Conservation (phyloP, 441 rosid genomes). For the Pelargonium fulgidum region DNA sequence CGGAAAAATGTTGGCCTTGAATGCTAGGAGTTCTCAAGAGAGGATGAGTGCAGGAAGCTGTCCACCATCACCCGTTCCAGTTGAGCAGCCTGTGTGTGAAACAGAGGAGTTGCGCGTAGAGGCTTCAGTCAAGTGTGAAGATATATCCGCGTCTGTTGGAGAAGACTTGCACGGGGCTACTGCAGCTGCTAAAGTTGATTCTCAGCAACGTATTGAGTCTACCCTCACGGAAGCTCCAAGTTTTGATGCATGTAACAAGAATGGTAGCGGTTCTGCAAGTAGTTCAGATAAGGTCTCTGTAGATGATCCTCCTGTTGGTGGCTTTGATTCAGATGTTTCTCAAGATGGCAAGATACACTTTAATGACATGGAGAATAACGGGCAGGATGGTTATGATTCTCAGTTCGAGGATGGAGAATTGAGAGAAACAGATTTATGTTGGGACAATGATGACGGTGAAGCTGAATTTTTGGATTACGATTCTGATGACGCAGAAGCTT, state of each 20-base stretch:
- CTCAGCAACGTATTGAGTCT: conserved; percentile 9
- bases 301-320: conserved; percentile 22
- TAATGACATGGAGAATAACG: conserved; percentile 12
- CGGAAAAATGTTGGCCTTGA: conserved; percentile 8
- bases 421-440: conserved; percentile 39
- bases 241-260: conserved; percentile 11
- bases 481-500: conserved; percentile 20
- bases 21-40: conserved; percentile 17
- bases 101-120: conserved; percentile 14
- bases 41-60: conserved; percentile 10
- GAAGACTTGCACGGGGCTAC: conserved; percentile 11
- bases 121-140: conserved; percentile 16
- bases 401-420: conserved; percentile 61
- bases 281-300: conserved; percentile 15
- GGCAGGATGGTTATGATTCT: conserved; percentile 47
- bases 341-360: conserved; percentile 21
- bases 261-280: conserved; percentile 16
- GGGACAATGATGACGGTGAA: conserved; percentile 36
- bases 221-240: conserved; percentile 8
- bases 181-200: conserved; percentile 14
- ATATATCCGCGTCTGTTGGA: conserved; percentile 10
- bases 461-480: conserved; percentile 44
- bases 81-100: conserved; percentile 20
- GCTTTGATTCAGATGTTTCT: conserved; percentile 20
- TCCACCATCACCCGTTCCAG: conserved; percentile 10